Base-by-base conservation (phyloP, 129 eudicot species). In the Silybum marianum region DNA sequence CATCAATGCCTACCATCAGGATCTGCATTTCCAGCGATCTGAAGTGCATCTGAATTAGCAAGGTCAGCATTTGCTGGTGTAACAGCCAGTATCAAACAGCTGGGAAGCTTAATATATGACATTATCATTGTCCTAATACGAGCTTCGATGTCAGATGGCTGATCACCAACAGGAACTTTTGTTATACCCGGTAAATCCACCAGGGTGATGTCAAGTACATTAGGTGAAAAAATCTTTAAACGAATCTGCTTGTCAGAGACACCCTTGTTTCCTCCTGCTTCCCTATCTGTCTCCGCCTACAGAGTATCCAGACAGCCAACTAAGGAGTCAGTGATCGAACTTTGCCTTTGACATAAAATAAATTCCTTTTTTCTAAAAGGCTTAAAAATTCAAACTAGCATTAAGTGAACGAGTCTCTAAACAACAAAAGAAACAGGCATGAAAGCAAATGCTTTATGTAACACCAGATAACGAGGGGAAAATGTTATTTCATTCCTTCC, bases 41-140 rank as follows among this genome's bases (percentile, higher is more conserved):
- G 99, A 88, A 95, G 92, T 70, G 99, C 99, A 81, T 95, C 97
- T 54, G 99, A 95, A 79, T 95, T 95, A n/a, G 99, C 99, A 24
- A 95, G 82, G 74, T 92, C 97, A 84, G 99, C 72, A 88, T 95
- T 95, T 78, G 97, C 99, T 28, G 99, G 97, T 46, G 99, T 95
- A 48, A 95, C 97, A 58, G 99, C 97, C 48, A 95, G 78, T 79
- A 95, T 95, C 72, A 95, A 77, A 81, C 97, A 95, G 87, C 91
- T 92, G 40, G 90, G 93, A 76, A 85, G 91, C 80, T 91, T 92
- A 66, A 95, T 95, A 76, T 92, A 92, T 26, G 94, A 90, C 91
- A 88, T 90, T 79, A 95, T 95, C 99, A 95, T 95, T 36, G 96
- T 90, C 74, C 99, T 89, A 58, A 95, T 95, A 22, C 97, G 91